A percentile compares a stretch with the other conserved stretches of the same genome.
Conservation (phyloP, 768 basidiomycete species). For the Gautieria morchelliformis region DNA sequence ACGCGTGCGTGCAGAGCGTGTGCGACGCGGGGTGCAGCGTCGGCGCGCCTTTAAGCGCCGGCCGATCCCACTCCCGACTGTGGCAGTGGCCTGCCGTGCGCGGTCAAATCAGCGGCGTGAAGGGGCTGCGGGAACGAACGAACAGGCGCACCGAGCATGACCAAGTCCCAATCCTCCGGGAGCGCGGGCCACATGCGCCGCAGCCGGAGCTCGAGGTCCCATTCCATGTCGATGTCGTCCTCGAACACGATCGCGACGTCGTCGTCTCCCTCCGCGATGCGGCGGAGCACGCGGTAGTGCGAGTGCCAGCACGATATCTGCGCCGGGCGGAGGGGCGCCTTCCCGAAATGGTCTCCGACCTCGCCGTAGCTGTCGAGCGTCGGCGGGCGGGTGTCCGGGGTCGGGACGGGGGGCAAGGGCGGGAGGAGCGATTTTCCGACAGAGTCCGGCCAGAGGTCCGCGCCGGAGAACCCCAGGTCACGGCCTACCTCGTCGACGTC, state of each 20-base stretch:
- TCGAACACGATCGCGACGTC: slow-evolving; percentile 4
- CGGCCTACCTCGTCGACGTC: neutral
- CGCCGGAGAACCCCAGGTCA: neutral
- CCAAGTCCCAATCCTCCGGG: neutral
- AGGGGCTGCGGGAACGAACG: too few relatives aligned
- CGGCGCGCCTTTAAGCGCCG: neutral
- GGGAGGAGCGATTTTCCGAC: neutral
- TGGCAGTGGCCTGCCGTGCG: slow-evolving; percentile 6
- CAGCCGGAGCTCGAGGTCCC: neutral
- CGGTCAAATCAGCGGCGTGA: neutral
- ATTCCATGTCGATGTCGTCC: slow-evolving; percentile 9
- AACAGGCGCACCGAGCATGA: slow-evolving; percentile 2
- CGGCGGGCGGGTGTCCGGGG: neutral
- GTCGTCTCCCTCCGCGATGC: slow-evolving; percentile 3
- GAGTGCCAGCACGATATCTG: slow-evolving; percentile 6
- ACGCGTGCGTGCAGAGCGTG: slow-evolving; percentile 5
- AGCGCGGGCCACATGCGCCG: slow-evolving; percentile 1
- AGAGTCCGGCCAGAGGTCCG: neutral
- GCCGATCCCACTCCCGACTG: slow-evolving; percentile 1
- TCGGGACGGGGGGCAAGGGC: neutral
- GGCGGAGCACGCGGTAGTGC: slow-evolving; percentile 1
- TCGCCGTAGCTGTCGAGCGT: slow-evolving; percentile 1
- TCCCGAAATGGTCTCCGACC: neutral
- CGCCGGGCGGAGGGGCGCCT: neutral
- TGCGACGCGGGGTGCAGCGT: neutral